Percentiles rank a stretch among this genome's conserved stretches.
Conservation (phyloP, 164 flowering plant species). For the Echeveria elegans region DNA sequence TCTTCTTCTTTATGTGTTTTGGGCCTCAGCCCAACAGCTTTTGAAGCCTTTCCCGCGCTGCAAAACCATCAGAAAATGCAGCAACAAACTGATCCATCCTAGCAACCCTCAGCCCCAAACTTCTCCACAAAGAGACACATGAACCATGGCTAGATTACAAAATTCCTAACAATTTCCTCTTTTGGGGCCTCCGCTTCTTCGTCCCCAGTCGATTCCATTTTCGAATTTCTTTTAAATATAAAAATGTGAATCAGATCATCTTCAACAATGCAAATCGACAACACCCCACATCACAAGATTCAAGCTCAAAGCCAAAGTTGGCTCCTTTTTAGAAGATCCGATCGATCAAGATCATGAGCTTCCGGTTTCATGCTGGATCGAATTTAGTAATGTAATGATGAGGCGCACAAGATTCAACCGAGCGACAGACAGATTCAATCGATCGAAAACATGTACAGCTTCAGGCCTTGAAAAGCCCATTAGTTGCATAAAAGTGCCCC, state of each 20-base stretch:
- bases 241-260: neutral
- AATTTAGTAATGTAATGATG: too few species aligned
- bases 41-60: too few species aligned
- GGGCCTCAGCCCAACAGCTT: conserved; percentile 7
- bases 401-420: neutral
- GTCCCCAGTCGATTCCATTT: conserved; percentile 5
- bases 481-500: too few species aligned
- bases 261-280: conserved; percentile 1
- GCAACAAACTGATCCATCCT: too few species aligned
- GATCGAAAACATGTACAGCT: neutral
- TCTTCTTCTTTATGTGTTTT: too few species aligned
- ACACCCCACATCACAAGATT: neutral
- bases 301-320: neutral
- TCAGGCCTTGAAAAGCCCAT: too few species aligned
- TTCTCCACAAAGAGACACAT: too few species aligned
- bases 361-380: neutral
- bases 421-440: neutral
- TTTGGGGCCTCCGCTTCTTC: conserved; percentile 10
- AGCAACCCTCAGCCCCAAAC: too few species aligned
- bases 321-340: neutral
- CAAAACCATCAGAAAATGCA: too few species aligned
- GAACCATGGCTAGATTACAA: too few species aligned
- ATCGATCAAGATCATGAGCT: neutral
- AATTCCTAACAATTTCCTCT: too few species aligned
- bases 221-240: too few species aligned